Base-by-base conservation (phyloP, 257 asterid species). In the Verbascum thapsus region DNA sequence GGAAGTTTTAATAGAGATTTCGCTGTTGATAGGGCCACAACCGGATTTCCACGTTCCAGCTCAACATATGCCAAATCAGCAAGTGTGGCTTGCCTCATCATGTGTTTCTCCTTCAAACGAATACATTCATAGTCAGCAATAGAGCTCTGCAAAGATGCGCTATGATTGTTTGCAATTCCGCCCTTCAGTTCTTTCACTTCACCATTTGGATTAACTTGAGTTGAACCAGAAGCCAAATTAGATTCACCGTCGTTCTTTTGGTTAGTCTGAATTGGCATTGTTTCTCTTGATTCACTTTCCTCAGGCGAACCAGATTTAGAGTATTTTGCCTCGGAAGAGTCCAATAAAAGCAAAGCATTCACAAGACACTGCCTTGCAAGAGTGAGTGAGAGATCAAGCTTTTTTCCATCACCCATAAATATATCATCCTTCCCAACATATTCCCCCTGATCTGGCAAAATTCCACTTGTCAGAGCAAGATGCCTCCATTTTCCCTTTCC, bases 401-500 rank as follows among this genome's bases (percentile, higher is more conserved):
- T 82, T 58, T 76, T 75, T 58, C 66, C 78, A n/a, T 75, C 77
- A 39, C 54, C 70, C 8, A 39, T 40, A 65, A 64, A 68, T 56
- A 69, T 64, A 59, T 68, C 78, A 55, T 66, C 80, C 39, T 59
- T 70, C 8, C 68, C 82, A 47, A 49, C 66, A 67, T 53, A 35
- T 64, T 71, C 70, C 39, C 30, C 34, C 53, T 42, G 69, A 45
- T 67, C 74, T 63, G 66, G 72, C 42, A 64, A 72, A 64, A 45
- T 39, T 43, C 81, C 78, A 52, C 66, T 70, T 44, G 61, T 75
- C 69, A 91, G 49, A 50, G 78, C 81, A 62, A 88, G 88, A 19
- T 83, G 88, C 72, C 96, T 88, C 96, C 95, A 86, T 75, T 83
- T 91, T 58, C 97, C 98, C 74, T 81, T 79, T n/a, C 98, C 98